phyloP scores from a whole-genome alignment of 345 rosid species.

The Clausena lansium region DNA sequence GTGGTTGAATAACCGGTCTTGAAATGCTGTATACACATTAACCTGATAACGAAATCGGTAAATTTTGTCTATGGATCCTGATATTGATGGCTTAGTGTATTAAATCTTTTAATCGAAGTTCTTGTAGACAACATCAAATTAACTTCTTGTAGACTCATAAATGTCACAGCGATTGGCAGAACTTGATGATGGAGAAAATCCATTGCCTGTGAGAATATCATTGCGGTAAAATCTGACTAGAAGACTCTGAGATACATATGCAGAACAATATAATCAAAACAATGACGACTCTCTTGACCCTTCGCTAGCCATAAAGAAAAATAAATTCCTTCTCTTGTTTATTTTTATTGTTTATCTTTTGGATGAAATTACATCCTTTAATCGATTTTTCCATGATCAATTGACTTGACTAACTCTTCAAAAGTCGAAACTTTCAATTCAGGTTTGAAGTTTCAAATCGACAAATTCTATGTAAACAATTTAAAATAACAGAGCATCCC shows the following conservation, averaged over 20 bases:
- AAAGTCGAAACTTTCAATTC: not conserved
- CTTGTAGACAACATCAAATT: too few relatives aligned
- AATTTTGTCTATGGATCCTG: not conserved
- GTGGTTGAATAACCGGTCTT: too few relatives aligned
- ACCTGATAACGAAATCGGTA: not conserved
- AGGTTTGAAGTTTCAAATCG: not conserved
- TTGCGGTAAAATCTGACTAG: not conserved
- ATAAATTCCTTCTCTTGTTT: not conserved
- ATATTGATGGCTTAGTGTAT: not conserved
- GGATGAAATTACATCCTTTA: not conserved
- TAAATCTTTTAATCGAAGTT: too few relatives aligned
- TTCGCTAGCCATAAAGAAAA: not conserved
- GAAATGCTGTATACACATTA: not conserved
- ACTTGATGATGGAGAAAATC: not conserved
- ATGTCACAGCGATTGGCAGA: not conserved
- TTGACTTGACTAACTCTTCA: not conserved
- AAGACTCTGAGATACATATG: not conserved
- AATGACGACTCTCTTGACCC: not conserved
- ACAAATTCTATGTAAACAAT: not conserved
- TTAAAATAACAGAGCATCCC: not conserved
- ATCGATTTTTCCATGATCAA: not conserved
- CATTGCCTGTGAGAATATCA: not conserved
- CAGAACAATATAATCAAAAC: not conserved
- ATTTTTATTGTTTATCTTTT: not conserved
- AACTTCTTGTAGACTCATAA: not conserved